phyloP scores from a whole-genome alignment of 768 basidiomycete genomes.

The Pleurotus giganteus region DNA sequence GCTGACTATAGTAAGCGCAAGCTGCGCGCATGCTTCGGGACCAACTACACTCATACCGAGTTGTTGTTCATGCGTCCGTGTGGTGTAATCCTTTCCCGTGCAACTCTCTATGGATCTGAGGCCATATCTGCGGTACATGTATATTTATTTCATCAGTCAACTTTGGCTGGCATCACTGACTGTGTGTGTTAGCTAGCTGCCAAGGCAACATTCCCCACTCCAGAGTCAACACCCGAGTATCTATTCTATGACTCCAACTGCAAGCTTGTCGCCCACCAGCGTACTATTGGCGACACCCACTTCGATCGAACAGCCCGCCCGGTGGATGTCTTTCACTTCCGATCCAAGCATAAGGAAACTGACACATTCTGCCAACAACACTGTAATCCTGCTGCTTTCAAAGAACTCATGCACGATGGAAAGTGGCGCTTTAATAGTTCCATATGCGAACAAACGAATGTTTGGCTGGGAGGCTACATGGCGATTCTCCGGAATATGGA shows the following conservation, averaged over 20 bases:
- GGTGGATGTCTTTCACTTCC: constrained; percentile 24
- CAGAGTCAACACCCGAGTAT: background rate
- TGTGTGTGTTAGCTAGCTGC: background rate
- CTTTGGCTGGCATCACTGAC: background rate
- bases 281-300: constrained; percentile 12
- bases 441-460: constrained; percentile 28
- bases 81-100: constrained; percentile 13
- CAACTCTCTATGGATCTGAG: background rate
- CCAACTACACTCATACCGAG: constrained; percentile 26
- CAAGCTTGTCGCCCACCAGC: background rate
- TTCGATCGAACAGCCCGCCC: constrained; percentile 16
- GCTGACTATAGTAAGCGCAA: constrained; percentile 9
- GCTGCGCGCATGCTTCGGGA: constrained; percentile 20
- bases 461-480: constrained; percentile 34
- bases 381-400: constrained; percentile 21
- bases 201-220: background rate
- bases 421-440: constrained; percentile 37
- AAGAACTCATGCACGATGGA: constrained; percentile 16
- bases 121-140: background rate
- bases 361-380: constrained; percentile 18
- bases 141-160: background rate
- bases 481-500: constrained; percentile 34
- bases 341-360: constrained; percentile 17
- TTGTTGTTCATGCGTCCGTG: constrained; percentile 27
- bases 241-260: background rate